Base-by-base conservation (phyloP, 2,329 filamentous ascomycete genomes). In the Xylaria multiplex region DNA sequence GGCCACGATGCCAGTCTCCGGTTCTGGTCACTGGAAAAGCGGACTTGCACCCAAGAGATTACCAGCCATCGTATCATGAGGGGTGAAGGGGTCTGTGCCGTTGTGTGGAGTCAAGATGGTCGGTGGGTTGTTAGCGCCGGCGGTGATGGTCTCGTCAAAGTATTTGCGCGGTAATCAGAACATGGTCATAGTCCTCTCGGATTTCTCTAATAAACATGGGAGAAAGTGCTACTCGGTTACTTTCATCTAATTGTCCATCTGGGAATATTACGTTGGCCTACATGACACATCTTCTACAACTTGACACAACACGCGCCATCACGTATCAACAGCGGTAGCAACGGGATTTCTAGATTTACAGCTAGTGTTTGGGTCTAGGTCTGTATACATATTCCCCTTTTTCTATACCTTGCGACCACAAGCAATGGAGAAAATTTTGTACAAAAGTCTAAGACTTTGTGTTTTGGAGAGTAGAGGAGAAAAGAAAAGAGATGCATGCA, bases 21-120 rank as follows among this genome's bases (percentile, higher is more conserved):
- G 32, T 97, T 99, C 86, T 99, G 96, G 96, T 94, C 92, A 35
- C 85, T 99, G 24, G 96, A 99, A 79, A 99, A 97, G 83, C 89
- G 96, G 57, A 91, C 91, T 52, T 99, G 96, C 81, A 96, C 92
- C 4, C 96, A 99, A 79, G 96, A 98, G 78, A 93, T 99, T 73
- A 96, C 93, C 2, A 93, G 89, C 67, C 94, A 98, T 80, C 89
- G 96, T 46, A 87, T 96, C 70, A 97, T 98, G 94, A 89, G 96
- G 58, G 96, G 95, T 55, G 96, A 99, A 78, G 96, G 96, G 24
- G 93, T 98, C 7, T 98, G 95, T 80, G 88, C 91, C 16, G 95
- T 97, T 4, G 92, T 96, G 19, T 99, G 96, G 96, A 97, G 93
- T 77, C 91, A 93, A 74, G 96, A 99, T 76, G 94, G 95, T 40